phyloP scores from a whole-genome alignment of 202 grass and related monocot species.

The Alloteropsis angusta region DNA sequence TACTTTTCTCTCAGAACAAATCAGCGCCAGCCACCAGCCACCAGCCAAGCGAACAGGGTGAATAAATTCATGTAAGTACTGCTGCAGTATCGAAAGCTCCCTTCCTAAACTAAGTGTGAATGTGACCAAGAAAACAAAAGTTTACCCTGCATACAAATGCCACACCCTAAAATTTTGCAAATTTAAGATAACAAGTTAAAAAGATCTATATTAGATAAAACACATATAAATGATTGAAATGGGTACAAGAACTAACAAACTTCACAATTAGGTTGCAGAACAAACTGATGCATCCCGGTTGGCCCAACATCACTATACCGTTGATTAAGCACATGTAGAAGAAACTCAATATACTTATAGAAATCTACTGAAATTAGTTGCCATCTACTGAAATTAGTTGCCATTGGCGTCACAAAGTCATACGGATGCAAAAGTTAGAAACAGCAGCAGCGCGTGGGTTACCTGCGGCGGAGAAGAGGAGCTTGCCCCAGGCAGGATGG shows the following conservation, averaged over 20 bases:
- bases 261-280: neutral
- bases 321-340: neutral
- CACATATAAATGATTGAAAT: neutral
- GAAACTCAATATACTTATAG: neutral
- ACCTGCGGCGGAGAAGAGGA: conserved; percentile 87
- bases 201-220: neutral
- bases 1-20: no score
- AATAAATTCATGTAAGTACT: neutral
- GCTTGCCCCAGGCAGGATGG: conserved; percentile 78
- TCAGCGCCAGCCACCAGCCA: no score
- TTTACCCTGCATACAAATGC: neutral
- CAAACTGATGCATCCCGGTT: neutral
- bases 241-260: neutral
- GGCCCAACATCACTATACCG: neutral
- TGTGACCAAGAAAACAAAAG: neutral
- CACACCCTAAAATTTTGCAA: neutral
- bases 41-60: no score
- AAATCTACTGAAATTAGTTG: neutral
- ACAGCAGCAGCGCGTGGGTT: neutral
- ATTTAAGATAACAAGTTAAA: neutral
- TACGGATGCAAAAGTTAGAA: neutral
- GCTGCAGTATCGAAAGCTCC: neutral
- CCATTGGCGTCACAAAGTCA: neutral
- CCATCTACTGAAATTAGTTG: neutral
- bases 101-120: neutral